A percentile compares a stretch with the other conserved stretches of the same genome.
Evolutionary conservation across 163 green algal species (phyloP).

Genomic region (Scenedesmus sp.): DNA sequence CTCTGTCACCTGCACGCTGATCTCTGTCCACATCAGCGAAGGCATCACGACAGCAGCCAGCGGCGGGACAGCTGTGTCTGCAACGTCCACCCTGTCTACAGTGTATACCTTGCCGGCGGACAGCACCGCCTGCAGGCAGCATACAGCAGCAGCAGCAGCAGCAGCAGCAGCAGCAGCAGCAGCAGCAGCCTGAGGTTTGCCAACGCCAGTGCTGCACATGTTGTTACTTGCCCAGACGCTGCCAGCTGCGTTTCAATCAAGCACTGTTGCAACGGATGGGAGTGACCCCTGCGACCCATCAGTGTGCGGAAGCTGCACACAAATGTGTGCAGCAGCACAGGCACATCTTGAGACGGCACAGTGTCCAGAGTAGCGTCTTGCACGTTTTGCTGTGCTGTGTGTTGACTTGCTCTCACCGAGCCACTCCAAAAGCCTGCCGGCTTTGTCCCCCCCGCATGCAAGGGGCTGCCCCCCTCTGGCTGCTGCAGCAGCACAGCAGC

Average conservation of each 20-base stretch:
- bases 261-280: too few relatives aligned
- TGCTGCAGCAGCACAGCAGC: conserved; percentile 32
- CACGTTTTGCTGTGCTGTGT: neutral
- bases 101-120: conserved; percentile 11
- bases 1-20: conserved; percentile 1
- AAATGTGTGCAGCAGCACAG: too few relatives aligned
- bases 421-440: conserved; percentile 47
- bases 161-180: too few relatives aligned
- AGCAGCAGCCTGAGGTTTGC: too few relatives aligned
- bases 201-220: too few relatives aligned
- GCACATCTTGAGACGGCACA: too few relatives aligned
- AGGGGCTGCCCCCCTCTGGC: conserved; percentile 7
- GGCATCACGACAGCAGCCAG: neutral
- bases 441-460: conserved; percentile 38
- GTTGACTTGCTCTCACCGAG: conserved; percentile 11
- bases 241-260: neutral
- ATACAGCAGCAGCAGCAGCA: neutral
- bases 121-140: neutral
- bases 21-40: conserved; percentile 42
- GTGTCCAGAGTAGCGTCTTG: neutral
- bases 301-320: too few relatives aligned
- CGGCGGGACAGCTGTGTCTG: neutral
- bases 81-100: conserved; percentile 29
- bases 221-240: neutral
- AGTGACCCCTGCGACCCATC: too few relatives aligned